Conservation (phyloP, 805 yeast species). For the Debaryomyces tyrocola region DNA sequence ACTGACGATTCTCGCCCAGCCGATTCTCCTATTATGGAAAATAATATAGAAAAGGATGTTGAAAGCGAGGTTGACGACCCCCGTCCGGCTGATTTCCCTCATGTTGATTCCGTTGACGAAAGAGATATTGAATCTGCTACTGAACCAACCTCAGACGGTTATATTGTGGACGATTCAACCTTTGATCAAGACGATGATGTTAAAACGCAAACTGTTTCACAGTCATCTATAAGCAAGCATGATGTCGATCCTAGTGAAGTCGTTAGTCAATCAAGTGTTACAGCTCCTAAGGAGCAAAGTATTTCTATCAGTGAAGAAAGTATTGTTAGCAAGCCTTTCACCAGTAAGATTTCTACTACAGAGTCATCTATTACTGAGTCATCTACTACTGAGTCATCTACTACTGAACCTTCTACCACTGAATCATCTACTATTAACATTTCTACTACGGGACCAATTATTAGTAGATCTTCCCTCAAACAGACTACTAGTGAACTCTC, state of each 20-base stretch:
- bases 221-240: too few relatives aligned
- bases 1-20: background rate
- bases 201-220: background rate
- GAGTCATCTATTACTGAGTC: too few relatives aligned
- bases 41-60: conserved; percentile 3
- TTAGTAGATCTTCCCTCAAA: too few relatives aligned
- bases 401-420: too few relatives aligned
- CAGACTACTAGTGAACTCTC: background rate
- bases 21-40: conserved; percentile 1
- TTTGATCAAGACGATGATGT: conserved; percentile 1
- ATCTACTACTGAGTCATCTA: background rate
- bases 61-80: conserved; percentile 6
- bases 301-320: background rate
- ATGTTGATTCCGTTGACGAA: conserved; percentile 1
- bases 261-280: conserved; percentile 10
- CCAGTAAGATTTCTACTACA: background rate
- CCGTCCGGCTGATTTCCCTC: background rate
- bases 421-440: background rate
- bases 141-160: conserved; percentile 19
- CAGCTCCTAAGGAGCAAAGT: background rate
- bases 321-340: background rate
- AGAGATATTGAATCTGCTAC: background rate
- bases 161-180: conserved; percentile 10
- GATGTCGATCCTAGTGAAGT: conserved; percentile 24
- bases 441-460: background rate